A percentile compares a stretch with the other conserved stretches of the same genome.
phyloP scores from a whole-genome alignment of 805 yeast genomes.

The Zygoascus biomembranicola region DNA sequence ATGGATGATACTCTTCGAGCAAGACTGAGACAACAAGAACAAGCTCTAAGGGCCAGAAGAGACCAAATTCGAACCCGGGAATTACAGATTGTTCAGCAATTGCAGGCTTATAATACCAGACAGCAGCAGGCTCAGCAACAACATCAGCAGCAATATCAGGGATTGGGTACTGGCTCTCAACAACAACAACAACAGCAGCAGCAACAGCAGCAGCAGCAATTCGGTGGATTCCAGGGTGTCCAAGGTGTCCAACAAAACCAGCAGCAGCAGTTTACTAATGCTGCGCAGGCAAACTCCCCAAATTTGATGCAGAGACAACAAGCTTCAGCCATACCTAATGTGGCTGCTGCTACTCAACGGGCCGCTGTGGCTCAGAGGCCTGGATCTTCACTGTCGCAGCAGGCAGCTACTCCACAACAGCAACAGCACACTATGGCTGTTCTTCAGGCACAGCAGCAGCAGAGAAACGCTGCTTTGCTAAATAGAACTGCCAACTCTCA shows the following conservation, averaged over 20 bases:
- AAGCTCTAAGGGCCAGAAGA: slow-evolving; percentile 12
- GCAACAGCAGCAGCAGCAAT: slow-evolving; percentile 4
- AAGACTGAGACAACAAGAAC: slow-evolving; percentile 18
- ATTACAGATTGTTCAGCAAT: slow-evolving; percentile 16
- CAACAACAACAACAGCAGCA: slow-evolving; percentile 11
- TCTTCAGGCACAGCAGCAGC: background rate
- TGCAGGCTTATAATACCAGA: slow-evolving; percentile 1
- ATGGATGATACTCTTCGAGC: slow-evolving; percentile 11
- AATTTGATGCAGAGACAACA: background rate
- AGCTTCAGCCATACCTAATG: background rate
- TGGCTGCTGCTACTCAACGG: slow-evolving; percentile 1
- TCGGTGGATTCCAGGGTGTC: background rate
- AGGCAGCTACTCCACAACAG: slow-evolving; percentile 1
- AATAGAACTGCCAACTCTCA: background rate
- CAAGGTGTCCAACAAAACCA: background rate
- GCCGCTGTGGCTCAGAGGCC: background rate
- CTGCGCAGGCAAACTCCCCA: background rate
- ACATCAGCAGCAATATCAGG: slow-evolving; percentile 12
- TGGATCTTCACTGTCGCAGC: background rate
- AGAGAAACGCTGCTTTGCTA: background rate
- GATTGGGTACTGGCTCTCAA: slow-evolving; percentile 1
- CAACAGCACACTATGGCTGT: background rate
- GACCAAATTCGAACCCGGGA: slow-evolving; percentile 17
- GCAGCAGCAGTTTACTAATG: background rate
- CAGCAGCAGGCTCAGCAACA: slow-evolving; percentile 12